These are phyloP conservation scores for Zychaea mexicana DNA, from an alignment of 371 early-diverging fungal genomes.

Conservation along the genomic window DNA sequence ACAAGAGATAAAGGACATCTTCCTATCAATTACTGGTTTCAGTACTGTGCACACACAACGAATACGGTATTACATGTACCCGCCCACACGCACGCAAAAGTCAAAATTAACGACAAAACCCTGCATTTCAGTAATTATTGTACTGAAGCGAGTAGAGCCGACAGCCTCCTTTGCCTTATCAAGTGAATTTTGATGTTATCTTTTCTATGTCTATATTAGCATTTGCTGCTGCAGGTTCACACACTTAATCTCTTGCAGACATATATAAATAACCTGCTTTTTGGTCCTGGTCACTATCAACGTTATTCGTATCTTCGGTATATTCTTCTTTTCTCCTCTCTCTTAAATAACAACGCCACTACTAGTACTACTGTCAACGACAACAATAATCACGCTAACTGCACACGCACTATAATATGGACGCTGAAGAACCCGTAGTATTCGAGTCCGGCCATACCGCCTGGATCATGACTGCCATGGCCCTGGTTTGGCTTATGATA, in stretches of 20 bases:
- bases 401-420: not conserved
- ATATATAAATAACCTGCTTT: too few species aligned
- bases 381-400: not conserved
- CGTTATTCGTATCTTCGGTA: too few species aligned
- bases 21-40: conserved; percentile 2
- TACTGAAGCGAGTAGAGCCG: not conserved
- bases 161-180: not conserved
- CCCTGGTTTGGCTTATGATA: conserved; percentile 81
- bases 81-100: not conserved
- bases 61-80: not conserved
- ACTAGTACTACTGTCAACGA: not conserved
- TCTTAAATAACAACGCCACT: not conserved
- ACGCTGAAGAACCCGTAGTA: not conserved
- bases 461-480: conserved; percentile 69
- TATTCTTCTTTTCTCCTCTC: not conserved
- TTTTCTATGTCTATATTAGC: too few species aligned
- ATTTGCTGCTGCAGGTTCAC: not conserved
- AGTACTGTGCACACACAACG: not conserved
- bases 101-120: too few species aligned
- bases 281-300: too few species aligned
- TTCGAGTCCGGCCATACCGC: conserved; percentile 59
- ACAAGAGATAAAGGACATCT: conserved; percentile 6
- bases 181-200: not conserved
- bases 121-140: not conserved
- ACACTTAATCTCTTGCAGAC: not conserved